Evolutionary conservation across 768 basidiomycete species (phyloP), one percentile per base, ranked within the genome.

Genomic region (Trametes coccinea): DNA sequence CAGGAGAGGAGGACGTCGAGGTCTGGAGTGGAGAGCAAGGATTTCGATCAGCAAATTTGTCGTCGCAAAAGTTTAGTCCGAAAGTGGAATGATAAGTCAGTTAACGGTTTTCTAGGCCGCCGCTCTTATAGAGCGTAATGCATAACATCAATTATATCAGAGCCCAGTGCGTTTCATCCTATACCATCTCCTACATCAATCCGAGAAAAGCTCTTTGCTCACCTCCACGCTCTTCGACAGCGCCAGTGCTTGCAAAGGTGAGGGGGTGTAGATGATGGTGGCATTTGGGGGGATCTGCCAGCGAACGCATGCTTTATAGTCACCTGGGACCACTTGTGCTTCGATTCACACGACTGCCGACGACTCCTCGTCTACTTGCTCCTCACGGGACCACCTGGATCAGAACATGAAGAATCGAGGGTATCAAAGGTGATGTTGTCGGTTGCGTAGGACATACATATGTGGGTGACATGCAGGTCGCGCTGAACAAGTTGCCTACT

Each of bases 31-130:
- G 41, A 48, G 37, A 29, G 44, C n/a, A 53, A 56, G 43, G 43
- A 22, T 50, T 37, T 49, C 5, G 5, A 14, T 51, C 46, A 52
- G 33, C 56, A 61, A 55, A 55, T 34, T 65, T 59, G 7, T 14
- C 8, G n/a, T 9, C 22, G 10, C 30, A 22, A 3, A 29, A 13
- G 41, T 4, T 17, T 5, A 43, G 1, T 13, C 43, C 22, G 49
- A 30, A 61, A 37, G 5, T 43, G 17, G 10, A 34, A 37, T 27
- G 6, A 44, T 27, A 56, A 59, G 67, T 85, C 84, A 82, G 84
- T 79, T 62, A 75, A 83, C 84, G 83, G 84, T 76, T 84, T 84
- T 84, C 83, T 85, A 84, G 76, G 83, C 84, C 82, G 84, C 83
- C 79, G 75, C 80, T 72, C 63, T 62, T 63, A 64, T 64, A 37